Evolutionary conservation across 2,329 filamentous ascomycete species (phyloP).

Genomic region (Arthrobotrys sphaeroides): DNA sequence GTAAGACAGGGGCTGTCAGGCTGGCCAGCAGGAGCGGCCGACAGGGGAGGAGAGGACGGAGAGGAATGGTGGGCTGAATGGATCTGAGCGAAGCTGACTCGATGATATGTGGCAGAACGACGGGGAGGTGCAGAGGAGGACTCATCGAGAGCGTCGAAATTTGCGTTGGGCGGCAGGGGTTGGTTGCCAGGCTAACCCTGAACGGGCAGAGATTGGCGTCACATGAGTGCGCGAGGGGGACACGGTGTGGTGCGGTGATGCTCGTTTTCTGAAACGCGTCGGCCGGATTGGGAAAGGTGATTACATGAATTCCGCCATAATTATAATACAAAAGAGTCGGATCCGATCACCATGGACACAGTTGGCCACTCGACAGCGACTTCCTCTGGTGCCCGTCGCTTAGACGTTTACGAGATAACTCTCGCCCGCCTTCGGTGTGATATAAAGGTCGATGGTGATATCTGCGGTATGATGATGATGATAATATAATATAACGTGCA

Average conservation of each 20-base stretch:
- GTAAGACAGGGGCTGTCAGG: neutral
- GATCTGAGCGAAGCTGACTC: too few relatives aligned
- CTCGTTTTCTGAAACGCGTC: constrained; percentile 43
- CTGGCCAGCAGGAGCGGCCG: constrained; percentile 24
- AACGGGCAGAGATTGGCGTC: neutral
- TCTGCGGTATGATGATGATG: too few relatives aligned
- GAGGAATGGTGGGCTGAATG: constrained; percentile 21
- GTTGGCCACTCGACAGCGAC: too few relatives aligned
- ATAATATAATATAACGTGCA: too few relatives aligned
- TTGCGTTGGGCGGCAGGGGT: neutral
- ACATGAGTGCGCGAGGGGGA: constrained; percentile 35
- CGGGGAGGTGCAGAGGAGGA: neutral
- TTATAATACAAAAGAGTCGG: too few relatives aligned
- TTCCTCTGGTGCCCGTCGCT: too few relatives aligned
- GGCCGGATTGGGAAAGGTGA: neutral
- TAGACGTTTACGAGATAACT: too few relatives aligned
- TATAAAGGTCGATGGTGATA: too few relatives aligned
- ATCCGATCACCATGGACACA: too few relatives aligned
- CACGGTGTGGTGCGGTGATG: constrained; percentile 13
- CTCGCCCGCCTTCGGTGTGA: too few relatives aligned
- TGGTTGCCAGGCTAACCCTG: neutral
- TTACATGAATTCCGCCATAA: too few relatives aligned
- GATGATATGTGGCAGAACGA: neutral
- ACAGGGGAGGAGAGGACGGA: constrained; percentile 5
- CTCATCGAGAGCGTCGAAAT: neutral